These are phyloP conservation scores for Geosmithia putterillii DNA, from an alignment of 2,329 filamentous ascomycete genomes.

Conservation along the genomic window DNA sequence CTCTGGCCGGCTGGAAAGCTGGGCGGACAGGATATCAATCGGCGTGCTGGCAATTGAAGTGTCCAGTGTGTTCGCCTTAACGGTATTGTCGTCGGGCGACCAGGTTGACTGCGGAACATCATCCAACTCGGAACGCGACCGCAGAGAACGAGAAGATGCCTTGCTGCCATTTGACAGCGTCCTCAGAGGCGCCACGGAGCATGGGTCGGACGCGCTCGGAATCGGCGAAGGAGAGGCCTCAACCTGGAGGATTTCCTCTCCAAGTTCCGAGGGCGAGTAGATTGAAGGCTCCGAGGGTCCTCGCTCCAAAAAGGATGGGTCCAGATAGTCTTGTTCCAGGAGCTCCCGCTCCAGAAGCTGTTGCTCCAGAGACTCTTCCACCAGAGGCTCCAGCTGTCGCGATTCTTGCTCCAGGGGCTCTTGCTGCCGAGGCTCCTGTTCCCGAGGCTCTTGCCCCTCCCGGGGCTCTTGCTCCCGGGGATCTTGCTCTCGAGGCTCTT, in stretches of 20 bases:
- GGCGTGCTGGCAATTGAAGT: neutral
- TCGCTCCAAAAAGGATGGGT: too few species aligned
- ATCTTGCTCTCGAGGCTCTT: too few species aligned
- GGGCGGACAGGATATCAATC: neutral
- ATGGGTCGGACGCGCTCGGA: neutral
- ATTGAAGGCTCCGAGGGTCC: too few species aligned
- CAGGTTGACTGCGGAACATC: neutral
- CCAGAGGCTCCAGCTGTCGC: too few species aligned
- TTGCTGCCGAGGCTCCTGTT: too few species aligned
- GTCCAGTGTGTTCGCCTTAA: neutral
- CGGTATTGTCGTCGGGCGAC: neutral
- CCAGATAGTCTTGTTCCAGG: too few species aligned
- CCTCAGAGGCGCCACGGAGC: neutral
- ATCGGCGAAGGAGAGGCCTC: neutral
- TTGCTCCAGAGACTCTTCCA: too few species aligned
- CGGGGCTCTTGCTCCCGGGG: too few species aligned
- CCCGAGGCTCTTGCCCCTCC: too few species aligned
- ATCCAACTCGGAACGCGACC: neutral
- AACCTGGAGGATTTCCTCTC: neutral
- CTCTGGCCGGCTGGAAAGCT: neutral
- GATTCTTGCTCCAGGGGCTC: too few species aligned
- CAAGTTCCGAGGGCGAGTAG: neutral
- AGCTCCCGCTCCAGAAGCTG: too few species aligned
- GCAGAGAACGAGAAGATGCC: neutral
- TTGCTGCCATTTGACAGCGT: neutral